Evolutionary conservation across 2,329 filamentous ascomycete species (phyloP), one percentile per base, ranked within the genome.

Genomic region (Thielaviopsis ethacetica): DNA sequence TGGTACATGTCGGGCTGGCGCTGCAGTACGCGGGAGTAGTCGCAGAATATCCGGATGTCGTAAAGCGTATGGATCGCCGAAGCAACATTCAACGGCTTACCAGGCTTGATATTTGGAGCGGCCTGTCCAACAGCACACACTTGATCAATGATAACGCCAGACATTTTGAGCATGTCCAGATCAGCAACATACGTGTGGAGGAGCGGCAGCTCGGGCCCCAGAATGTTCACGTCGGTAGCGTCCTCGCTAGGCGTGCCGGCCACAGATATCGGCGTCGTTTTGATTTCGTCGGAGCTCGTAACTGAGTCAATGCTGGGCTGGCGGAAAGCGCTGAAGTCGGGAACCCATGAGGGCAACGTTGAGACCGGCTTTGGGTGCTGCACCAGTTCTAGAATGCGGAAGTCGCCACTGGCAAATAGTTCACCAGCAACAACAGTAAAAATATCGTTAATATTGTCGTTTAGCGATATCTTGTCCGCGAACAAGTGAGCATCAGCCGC

Each of bases 281-380:
- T 30, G n/a, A 59, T n/a, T 38, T 49, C 21, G n/a, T 50, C 34
- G 22, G 24, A n/a, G 12, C 22, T 51, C 22, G 53, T 51, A 10
- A 50, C 19, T 9, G 38, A 55, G 44, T 59, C 58, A 9, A 56
- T 59, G 13, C 7, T 59, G 10, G 58, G 58, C n/a, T 59, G 53
- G 4, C 26, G 38, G 19, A 51, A 49, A 10, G 47, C 44, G 38
- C 41, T 51, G 44, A 59, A 59, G 15, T 59, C 58, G 15, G 58
- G 58, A 21, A 55, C 53, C 58, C 58, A 59, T 10, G 58, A 55
- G 2, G 58, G 58, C 13, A 59, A 34, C 1, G 21, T 52, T 2
- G 41, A 19, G 1, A 50, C 27, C 5, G 41, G 22, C 34, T 59
- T 59, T 13, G 58, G 58, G 38, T 47, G 50, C 26, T 59, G 58